Percentiles rank a stretch among this genome's conserved stretches.
phyloP scores from a whole-genome alignment of 495 filamentous ascomycete genomes.

The Diplogelasinospora grovesii region DNA sequence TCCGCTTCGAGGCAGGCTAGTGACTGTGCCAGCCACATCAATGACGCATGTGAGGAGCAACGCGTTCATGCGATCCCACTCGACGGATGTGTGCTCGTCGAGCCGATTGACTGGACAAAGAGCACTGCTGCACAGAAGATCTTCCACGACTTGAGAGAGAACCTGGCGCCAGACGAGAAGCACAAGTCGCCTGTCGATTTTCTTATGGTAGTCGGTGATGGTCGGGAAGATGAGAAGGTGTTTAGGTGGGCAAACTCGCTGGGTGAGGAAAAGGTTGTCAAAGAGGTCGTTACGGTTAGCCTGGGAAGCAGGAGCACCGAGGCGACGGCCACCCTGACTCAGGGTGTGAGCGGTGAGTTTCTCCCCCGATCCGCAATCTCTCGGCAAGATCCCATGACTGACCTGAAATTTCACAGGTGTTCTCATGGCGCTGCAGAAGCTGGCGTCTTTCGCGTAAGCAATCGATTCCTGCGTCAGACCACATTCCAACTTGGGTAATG shows the following conservation, averaged over 20 bases:
- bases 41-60: constrained; percentile 78
- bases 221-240: constrained; percentile 84
- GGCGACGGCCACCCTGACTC: constrained; percentile 74
- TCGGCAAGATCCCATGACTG: background rate
- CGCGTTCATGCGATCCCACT: constrained; percentile 78
- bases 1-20: constrained; percentile 68
- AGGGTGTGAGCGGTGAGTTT: constrained; percentile 75
- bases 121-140: constrained; percentile 67
- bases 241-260: constrained; percentile 89
- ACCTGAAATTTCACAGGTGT: constrained; percentile 27
- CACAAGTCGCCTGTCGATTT: constrained; percentile 61
- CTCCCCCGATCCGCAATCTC: background rate
- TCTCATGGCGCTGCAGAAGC: constrained; percentile 41
- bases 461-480: too few species aligned
- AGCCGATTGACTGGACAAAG: constrained; percentile 77
- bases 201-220: constrained; percentile 78
- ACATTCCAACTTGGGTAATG: too few species aligned
- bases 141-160: constrained; percentile 50
- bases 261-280: constrained; percentile 43
- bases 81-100: constrained; percentile 69
- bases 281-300: constrained; percentile 72
- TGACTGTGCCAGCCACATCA: constrained; percentile 87
- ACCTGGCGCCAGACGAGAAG: constrained; percentile 29
- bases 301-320: constrained; percentile 81
- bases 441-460: constrained; percentile 20